phyloP scores from a whole-genome alignment of 192 early-diverging fungal species.

The Coemansia sp. region DNA sequence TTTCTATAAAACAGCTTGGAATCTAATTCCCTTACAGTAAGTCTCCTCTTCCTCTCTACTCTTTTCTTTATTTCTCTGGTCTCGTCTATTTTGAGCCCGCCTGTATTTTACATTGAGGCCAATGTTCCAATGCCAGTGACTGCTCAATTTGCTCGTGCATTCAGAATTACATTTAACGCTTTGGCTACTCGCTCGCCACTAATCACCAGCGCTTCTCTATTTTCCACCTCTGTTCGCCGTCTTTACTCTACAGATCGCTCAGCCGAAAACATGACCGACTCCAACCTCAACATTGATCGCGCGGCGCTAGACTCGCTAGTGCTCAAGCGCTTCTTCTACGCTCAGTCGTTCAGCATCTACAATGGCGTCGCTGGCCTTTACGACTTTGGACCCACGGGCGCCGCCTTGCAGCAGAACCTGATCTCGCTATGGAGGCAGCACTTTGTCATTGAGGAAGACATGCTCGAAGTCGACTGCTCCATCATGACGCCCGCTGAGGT shows the following conservation, averaged over 20 bases:
- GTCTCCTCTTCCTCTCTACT: not conserved
- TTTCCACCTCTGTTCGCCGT: conserved; percentile 9
- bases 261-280: conserved; percentile 29
- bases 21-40: conserved; percentile 17
- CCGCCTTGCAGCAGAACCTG: conserved; percentile 90
- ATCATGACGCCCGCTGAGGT: conserved; percentile 97
- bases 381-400: conserved; percentile 96
- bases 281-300: conserved; percentile 60
- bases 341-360: conserved; percentile 94
- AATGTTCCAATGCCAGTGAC: conserved; percentile 17
- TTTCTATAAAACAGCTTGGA: not conserved
- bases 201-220: not conserved
- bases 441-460: conserved; percentile 99
- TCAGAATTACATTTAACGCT: not conserved
- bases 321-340: conserved; percentile 93
- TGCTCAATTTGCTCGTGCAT: not conserved
- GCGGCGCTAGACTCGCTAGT: conserved; percentile 72
- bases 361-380: conserved; percentile 96
- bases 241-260: conserved; percentile 27
- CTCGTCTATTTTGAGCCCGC: not conserved
- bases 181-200: conserved; percentile 6
- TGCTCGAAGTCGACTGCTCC: conserved; percentile 98
- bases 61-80: not conserved
- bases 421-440: conserved; percentile 89
- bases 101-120: not conserved